Percentiles rank a stretch among this genome's conserved stretches.
Evolutionary conservation across 2,329 filamentous ascomycete genomes (phyloP).

Genomic region (Ophiostoma sp.): DNA sequence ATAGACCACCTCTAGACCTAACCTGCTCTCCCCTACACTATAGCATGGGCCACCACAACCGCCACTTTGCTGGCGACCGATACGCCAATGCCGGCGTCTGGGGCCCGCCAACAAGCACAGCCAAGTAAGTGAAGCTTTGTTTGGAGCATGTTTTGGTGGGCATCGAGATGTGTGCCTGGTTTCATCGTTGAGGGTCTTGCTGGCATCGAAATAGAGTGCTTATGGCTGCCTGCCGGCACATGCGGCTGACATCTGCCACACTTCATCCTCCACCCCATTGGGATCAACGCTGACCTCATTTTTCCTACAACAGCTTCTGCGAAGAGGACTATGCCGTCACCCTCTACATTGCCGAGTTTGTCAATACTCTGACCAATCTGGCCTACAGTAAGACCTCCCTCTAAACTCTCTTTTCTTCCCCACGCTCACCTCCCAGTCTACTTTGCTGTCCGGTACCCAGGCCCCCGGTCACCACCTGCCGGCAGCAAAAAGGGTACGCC

Average conservation of each 20-base stretch:
- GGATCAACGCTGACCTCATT: not conserved
- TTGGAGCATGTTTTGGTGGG: not conserved
- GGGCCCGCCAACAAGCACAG: conserved; percentile 37
- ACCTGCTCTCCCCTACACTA: not conserved
- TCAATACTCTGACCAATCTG: conserved; percentile 54
- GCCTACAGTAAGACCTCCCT: conserved; percentile 43
- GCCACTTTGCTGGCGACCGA: conserved; percentile 35
- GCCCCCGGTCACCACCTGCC: not conserved
- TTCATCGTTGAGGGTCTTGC: not conserved
- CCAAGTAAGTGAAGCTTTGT: conserved; percentile 34
- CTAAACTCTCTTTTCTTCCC: not conserved
- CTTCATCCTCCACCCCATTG: not conserved
- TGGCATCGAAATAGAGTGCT: not conserved
- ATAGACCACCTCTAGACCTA: not conserved
- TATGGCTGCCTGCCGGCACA: not conserved
- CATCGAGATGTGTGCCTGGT: not conserved
- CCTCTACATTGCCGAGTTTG: conserved; percentile 53
- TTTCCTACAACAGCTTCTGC: conserved; percentile 34
- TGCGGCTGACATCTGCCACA: not conserved
- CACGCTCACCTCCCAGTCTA: conserved; percentile 37
- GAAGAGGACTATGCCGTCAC: conserved; percentile 56
- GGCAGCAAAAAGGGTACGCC: not conserved
- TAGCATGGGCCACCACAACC: conserved; percentile 36
- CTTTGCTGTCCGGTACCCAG: conserved; percentile 43
- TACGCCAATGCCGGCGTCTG: conserved; percentile 33